Evolutionary conservation across 306 rosid genomes (phyloP).

Genomic region (Oemleria cerasiformis): DNA sequence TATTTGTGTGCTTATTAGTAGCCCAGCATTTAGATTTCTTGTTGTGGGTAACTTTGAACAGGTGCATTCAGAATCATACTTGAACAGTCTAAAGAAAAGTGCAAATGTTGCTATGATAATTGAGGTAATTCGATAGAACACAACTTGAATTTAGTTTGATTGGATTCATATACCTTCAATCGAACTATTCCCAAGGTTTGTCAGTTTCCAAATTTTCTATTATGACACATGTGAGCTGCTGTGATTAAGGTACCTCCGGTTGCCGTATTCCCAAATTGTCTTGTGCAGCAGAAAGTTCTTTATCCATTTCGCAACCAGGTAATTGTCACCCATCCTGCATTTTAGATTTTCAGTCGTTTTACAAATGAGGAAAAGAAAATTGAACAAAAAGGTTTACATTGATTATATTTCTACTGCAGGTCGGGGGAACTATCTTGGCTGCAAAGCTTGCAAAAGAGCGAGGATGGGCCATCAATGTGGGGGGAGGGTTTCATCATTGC

Average conservation of each 20-base stretch:
- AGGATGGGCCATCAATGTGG: conserved; percentile 96
- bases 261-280: conserved; percentile 69
- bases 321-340: background rate
- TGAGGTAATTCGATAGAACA: conserved; percentile 48
- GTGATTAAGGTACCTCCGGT: conserved; percentile 74
- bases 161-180: background rate
- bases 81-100: conserved; percentile 69
- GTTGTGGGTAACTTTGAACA: conserved; percentile 20
- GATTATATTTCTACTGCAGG: conserved; percentile 42
- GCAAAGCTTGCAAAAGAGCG: conserved; percentile 86
- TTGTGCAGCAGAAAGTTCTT: conserved; percentile 73
- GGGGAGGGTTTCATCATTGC: conserved; percentile 98
- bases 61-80: conserved; percentile 85
- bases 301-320: conserved; percentile 85
- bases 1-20: background rate
- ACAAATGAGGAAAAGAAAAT: background rate
- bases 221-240: conserved; percentile 22
- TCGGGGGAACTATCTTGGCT: conserved; percentile 87
- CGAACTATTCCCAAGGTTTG: background rate
- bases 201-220: background rate
- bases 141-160: background rate
- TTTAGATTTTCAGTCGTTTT: background rate
- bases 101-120: conserved; percentile 68
- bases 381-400: conserved; percentile 3
- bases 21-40: background rate